phyloP scores from a whole-genome alignment of 1,284 basidiomycete genomes.

The Ceratorhiza oryzae-sativae region DNA sequence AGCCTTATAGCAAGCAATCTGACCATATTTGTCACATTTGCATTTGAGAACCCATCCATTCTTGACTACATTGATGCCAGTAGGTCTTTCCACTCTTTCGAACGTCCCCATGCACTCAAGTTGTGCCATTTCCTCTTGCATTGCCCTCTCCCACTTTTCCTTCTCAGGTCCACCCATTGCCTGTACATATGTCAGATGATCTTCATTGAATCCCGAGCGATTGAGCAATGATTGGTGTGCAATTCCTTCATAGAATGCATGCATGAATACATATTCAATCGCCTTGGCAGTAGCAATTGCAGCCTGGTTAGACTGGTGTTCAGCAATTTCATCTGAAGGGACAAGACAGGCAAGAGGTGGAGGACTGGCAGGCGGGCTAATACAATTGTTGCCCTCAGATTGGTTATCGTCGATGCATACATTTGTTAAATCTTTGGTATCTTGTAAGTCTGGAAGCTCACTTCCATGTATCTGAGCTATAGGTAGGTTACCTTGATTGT shows the following conservation, averaged over 20 bases:
- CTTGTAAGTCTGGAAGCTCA: neutral
- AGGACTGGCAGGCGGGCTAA: neutral
- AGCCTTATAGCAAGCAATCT: conserved; percentile 49
- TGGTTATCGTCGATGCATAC: neutral
- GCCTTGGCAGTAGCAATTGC: neutral
- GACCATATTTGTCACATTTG: conserved; percentile 49
- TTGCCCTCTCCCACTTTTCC: neutral
- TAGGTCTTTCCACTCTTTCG: neutral
- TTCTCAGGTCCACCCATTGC: neutral
- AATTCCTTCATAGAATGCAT: neutral
- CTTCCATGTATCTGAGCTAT: neutral
- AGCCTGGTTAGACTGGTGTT: neutral
- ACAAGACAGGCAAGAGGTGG: neutral
- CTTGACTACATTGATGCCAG: conserved; percentile 6
- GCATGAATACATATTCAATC: neutral
- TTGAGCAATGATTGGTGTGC: neutral
- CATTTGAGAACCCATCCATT: conserved; percentile 46
- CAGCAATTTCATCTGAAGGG: neutral
- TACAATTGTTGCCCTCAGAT: neutral
- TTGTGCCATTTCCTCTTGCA: neutral
- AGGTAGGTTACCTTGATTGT: neutral
- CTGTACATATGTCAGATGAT: neutral
- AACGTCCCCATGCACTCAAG: neutral
- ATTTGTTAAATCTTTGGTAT: neutral
- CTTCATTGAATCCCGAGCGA: neutral